phyloP scores from a whole-genome alignment of 139 green algal genomes.

The Tetraselmis chui region DNA sequence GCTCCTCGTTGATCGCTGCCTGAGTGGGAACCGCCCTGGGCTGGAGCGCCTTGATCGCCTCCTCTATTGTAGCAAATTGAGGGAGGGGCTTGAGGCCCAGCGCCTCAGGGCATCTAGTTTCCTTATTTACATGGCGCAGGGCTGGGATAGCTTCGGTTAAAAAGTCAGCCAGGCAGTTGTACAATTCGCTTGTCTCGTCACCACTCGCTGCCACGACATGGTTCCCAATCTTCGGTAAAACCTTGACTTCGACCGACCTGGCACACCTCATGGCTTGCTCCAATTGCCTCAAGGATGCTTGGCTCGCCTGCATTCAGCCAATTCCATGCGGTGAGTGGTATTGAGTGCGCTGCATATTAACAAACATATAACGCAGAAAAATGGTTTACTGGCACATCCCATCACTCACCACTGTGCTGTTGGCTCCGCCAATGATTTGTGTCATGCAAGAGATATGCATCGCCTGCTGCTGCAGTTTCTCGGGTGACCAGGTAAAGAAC shows the following conservation, averaged over 20 bases:
- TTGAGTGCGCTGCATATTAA: too few relatives aligned
- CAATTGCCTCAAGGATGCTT: too few relatives aligned
- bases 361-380: too few relatives aligned
- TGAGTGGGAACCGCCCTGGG: conserved; percentile 29
- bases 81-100: conserved; percentile 32
- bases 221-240: conserved; percentile 4
- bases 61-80: conserved; percentile 34
- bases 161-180: conserved; percentile 17
- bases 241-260: not conserved
- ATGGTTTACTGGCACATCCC: too few relatives aligned
- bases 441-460: not conserved
- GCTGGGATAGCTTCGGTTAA: not conserved
- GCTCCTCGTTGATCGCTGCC: conserved; percentile 20
- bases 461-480: not conserved
- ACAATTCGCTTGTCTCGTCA: conserved; percentile 13
- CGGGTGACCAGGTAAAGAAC: not conserved
- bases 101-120: conserved; percentile 22
- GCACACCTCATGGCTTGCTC: too few relatives aligned
- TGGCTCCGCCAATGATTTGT: not conserved
- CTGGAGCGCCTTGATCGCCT: conserved; percentile 34
- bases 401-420: too few relatives aligned
- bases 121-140: not conserved
- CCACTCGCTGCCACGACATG: not conserved
- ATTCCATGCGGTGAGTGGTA: too few relatives aligned
- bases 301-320: too few relatives aligned